These are phyloP conservation scores for Peronospora destructor DNA, from an alignment of 352 stramenopile genomes.

Conservation along the genomic window DNA sequence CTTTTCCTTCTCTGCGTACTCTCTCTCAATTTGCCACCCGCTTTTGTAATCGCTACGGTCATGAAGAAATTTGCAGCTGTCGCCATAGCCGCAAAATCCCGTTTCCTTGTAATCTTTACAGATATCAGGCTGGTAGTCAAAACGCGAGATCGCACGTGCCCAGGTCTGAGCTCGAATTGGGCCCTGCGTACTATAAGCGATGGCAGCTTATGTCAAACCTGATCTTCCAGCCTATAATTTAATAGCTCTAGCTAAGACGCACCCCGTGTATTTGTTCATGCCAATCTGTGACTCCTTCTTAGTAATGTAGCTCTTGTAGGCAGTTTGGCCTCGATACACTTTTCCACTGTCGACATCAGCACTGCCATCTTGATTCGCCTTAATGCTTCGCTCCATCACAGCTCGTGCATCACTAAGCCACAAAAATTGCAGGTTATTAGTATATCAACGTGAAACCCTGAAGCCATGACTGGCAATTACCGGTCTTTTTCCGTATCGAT, in stretches of 20 bases:
- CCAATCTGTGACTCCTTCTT: conserved; percentile 85
- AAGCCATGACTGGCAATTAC: conserved; percentile 14
- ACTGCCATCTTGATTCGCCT: conserved; percentile 62
- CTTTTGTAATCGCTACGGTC: conserved; percentile 96
- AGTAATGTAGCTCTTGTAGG: conserved; percentile 84
- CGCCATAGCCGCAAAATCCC: conserved; percentile 97
- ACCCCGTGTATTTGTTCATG: conserved; percentile 88
- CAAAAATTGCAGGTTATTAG: neutral
- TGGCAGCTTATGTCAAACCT: neutral
- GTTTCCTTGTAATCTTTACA: conserved; percentile 99
- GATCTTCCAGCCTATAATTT: neutral
- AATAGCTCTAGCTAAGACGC: conserved; percentile 5
- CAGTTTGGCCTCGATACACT: conserved; percentile 75
- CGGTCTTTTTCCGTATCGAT: conserved; percentile 78
- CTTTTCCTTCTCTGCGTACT: conserved; percentile 92
- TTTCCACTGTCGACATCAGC: conserved; percentile 63
- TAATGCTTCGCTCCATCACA: conserved; percentile 71
- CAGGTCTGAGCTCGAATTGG: conserved; percentile 93
- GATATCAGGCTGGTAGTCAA: conserved; percentile 97
- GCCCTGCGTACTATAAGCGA: conserved; percentile 75
- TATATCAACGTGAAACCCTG: neutral
- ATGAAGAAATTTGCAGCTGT: conserved; percentile 97
- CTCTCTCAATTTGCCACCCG: conserved; percentile 96
- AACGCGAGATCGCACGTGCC: conserved; percentile 90
- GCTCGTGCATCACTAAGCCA: conserved; percentile 61